Base-by-base conservation (phyloP, 169 alveolate species). In the Cryptosporidium sp. region DNA sequence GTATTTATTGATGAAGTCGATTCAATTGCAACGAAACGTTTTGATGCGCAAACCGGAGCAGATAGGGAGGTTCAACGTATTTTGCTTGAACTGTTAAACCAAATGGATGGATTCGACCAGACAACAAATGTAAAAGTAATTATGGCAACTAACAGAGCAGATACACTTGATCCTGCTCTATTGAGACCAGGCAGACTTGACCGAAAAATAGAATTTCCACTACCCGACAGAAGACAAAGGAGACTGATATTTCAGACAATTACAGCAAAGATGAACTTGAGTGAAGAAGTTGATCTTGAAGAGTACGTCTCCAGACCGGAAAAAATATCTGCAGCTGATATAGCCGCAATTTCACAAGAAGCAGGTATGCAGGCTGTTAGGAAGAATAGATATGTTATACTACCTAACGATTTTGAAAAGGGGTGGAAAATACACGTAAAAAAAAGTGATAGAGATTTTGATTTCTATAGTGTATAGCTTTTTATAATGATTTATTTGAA, bases 291-390 rank as follows among this genome's bases (percentile, higher is more conserved):
- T 16, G 99, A 97, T 93, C 95, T 98, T 29, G 99, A 98, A 92
- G 98, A 96, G 69, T 98, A 95, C 91, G 99, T 98, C 16, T 94
- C 97, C 37, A 95, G 99, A 91, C 99, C 99, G 69, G 99, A 98
- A 91, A 98, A 97, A 92, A 96, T 98, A 45, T 96, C 98, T 62
- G 99, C 99, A 26, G 99, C 99, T 48, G 99, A 98, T 92, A 97
- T 98, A 85, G 96, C 99, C 37, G 99, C 99, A 43, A 98, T 98
- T 70, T 98, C 99, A 85, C 97, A 97, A 85, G 99, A 98, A 91
- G 99, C 99, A 2, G 99, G 99, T 37, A 96, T 98, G 98, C 98
- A 97, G 86, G 99, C 99, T 14, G 99, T 98, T 14, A 96, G 99
- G 75, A 98, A 98, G 93, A 98, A 98, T 93, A 94, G 99, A 92